phyloP scores from a whole-genome alignment of 1,284 basidiomycete species.

The Gomphus sp. region DNA sequence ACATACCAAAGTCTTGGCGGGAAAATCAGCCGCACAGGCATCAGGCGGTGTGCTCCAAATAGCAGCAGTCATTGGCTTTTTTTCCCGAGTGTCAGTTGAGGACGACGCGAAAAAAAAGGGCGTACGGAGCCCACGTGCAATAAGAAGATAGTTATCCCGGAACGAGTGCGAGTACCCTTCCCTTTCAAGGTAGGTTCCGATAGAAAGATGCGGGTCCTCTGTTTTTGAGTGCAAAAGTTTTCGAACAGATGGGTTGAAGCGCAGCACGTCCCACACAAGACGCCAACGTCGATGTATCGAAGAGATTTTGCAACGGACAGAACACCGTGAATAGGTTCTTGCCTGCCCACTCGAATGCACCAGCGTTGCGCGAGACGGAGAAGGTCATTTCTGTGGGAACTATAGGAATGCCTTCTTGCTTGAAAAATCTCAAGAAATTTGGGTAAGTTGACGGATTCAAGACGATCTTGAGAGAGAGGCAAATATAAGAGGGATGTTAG shows the following conservation, averaged over 20 bases:
- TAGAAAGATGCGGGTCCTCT: conserved; percentile 36
- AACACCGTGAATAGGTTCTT: conserved; percentile 54
- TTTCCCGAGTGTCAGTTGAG: background rate
- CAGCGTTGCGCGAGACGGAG: conserved; percentile 59
- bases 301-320: conserved; percentile 50
- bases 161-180: conserved; percentile 66
- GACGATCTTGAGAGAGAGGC: conserved; percentile 50
- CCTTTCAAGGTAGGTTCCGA: conserved; percentile 60
- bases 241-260: conserved; percentile 67
- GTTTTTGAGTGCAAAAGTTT: conserved; percentile 25
- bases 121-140: conserved; percentile 39
- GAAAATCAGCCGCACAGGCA: conserved; percentile 64
- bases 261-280: conserved; percentile 67
- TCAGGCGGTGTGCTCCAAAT: conserved; percentile 79
- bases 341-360: conserved; percentile 70
- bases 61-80: conserved; percentile 73
- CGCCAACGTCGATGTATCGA: conserved; percentile 68
- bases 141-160: conserved; percentile 69
- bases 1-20: conserved; percentile 55
- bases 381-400: conserved; percentile 73
- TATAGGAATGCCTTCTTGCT: conserved; percentile 38
- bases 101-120: background rate
- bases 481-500: background rate
- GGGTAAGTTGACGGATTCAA: conserved; percentile 76
- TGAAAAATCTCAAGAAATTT: conserved; percentile 70